phyloP scores from a whole-genome alignment of 2,329 filamentous ascomycete species.

The Lasiodiplodia gonubiensis region DNA sequence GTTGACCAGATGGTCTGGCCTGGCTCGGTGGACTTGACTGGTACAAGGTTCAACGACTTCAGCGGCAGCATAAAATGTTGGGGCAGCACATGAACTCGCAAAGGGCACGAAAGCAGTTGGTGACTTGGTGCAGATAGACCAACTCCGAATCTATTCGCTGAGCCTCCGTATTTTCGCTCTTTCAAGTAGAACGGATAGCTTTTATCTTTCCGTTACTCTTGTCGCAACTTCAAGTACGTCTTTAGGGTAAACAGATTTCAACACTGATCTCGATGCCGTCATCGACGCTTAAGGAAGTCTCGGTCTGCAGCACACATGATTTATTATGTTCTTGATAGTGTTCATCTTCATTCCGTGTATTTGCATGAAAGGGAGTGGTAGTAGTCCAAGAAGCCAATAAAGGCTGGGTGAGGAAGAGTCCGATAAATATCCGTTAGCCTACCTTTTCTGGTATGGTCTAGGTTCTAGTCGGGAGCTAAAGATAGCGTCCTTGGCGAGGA shows the following conservation, averaged over 20 bases:
- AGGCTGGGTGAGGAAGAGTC: not conserved
- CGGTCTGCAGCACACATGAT: too few relatives aligned
- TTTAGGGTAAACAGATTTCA: not conserved
- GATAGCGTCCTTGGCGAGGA: not conserved
- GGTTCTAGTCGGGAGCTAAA: not conserved
- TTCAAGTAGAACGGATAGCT: too few relatives aligned
- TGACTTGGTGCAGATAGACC: too few relatives aligned
- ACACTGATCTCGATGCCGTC: not conserved
- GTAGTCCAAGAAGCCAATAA: not conserved
- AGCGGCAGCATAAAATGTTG: conserved; percentile 15
- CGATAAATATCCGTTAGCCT: not conserved
- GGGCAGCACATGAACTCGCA: not conserved
- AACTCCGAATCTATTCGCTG: too few relatives aligned
- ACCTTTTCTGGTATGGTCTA: too few relatives aligned
- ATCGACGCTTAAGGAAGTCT: not conserved
- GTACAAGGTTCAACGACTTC: conserved; percentile 13
- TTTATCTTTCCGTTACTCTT: not conserved
- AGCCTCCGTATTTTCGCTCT: not conserved
- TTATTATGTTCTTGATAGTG: not conserved
- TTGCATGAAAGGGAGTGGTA: not conserved
- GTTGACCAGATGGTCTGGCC: conserved; percentile 22
- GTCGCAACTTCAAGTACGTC: not conserved
- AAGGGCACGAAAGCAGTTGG: not conserved
- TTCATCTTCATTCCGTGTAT: not conserved
- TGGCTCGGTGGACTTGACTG: not conserved